Conservation (phyloP, 306 rosid genomes). For the Vicia faba region DNA sequence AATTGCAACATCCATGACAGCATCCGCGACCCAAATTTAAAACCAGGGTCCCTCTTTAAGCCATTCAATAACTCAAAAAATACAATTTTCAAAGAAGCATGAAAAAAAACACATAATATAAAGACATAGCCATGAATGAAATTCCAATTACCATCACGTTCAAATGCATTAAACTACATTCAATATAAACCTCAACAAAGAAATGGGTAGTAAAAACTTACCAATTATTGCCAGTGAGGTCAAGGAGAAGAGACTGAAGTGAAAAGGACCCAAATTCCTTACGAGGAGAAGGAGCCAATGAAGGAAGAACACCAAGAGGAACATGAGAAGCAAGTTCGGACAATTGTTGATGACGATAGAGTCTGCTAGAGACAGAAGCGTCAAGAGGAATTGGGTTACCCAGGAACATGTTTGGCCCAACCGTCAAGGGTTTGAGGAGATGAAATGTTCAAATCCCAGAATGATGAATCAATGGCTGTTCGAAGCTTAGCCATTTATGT, state of each 20-base stretch:
- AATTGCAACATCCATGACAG: too few species aligned
- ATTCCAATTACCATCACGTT: background rate
- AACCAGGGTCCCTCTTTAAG: background rate
- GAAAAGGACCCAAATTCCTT: conserved; percentile 69
- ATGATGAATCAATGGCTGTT: conserved; percentile 83
- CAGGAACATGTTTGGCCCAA: conserved; percentile 65
- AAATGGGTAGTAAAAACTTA: conserved; percentile 8
- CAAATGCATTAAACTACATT: background rate
- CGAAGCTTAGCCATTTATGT: conserved; percentile 70
- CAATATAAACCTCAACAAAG: background rate
- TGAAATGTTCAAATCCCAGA: conserved; percentile 71
- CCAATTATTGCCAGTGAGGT: conserved; percentile 51
- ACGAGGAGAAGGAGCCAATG: conserved; percentile 56
- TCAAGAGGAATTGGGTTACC: conserved; percentile 78
- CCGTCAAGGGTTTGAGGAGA: conserved; percentile 72
- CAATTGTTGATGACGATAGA: conserved; percentile 66
- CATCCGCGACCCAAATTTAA: too few species aligned
- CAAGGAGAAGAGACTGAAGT: conserved; percentile 68
- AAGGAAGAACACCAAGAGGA: conserved; percentile 63
- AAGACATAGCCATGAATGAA: background rate
- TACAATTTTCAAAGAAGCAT: background rate
- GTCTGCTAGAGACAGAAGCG: conserved; percentile 59
- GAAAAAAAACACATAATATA: background rate
- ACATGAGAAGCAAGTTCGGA: conserved; percentile 49
- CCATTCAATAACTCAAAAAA: background rate